A percentile compares a stretch with the other conserved stretches of the same genome.
phyloP scores from a whole-genome alignment of 129 eudicot species.

The Helichrysum umbraculigerum region DNA sequence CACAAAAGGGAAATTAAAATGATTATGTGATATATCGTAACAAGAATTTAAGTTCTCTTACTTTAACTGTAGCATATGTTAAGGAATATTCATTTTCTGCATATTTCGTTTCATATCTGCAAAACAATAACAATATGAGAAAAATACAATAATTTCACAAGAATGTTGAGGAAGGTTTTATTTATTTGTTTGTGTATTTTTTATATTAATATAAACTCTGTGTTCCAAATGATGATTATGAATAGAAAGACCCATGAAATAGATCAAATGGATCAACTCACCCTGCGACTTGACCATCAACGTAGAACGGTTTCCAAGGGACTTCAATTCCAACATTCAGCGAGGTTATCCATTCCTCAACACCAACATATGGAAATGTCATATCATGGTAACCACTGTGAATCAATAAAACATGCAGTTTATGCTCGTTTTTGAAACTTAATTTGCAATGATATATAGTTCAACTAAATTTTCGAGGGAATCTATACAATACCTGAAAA shows the following conservation, averaged over 20 bases:
- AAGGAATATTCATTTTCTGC: constrained; percentile 16
- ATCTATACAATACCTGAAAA: neutral
- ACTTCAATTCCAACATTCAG: neutral
- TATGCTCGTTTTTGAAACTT: neutral
- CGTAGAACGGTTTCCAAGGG: constrained; percentile 20
- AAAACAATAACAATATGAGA: too few relatives aligned
- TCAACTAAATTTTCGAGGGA: too few relatives aligned
- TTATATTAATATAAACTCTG: too few relatives aligned
- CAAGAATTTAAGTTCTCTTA: neutral
- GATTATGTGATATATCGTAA: too few relatives aligned
- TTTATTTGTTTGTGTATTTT: too few relatives aligned
- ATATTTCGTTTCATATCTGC: constrained; percentile 13
- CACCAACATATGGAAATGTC: constrained; percentile 14
- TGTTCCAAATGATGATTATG: neutral
- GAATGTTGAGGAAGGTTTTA: neutral
- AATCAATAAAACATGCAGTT: neutral
- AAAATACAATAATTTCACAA: neutral
- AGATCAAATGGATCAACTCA: neutral
- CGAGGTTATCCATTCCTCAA: constrained; percentile 7
- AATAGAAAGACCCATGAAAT: neutral
- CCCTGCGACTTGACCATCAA: constrained; percentile 23
- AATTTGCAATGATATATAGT: neutral
- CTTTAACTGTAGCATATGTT: constrained; percentile 20
- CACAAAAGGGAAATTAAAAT: too few relatives aligned
- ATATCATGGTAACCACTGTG: constrained; percentile 15